These are phyloP conservation scores for Beauveria rudraprayagi DNA, from an alignment of 2,329 filamentous ascomycete genomes.

Conservation along the genomic window DNA sequence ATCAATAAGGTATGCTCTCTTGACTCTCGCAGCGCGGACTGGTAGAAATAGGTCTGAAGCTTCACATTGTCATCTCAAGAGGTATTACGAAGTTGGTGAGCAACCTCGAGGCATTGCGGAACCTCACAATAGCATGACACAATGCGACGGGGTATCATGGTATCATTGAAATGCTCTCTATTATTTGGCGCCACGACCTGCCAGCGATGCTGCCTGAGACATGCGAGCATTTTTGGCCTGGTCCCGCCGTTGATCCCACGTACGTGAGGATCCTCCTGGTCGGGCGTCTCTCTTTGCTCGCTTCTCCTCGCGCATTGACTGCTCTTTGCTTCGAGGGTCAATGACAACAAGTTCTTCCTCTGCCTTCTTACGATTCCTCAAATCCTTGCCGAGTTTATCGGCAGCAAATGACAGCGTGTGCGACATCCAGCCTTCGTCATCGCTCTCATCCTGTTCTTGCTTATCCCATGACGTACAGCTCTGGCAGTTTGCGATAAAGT, in stretches of 20 bases:
- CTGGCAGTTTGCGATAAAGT: conserved; percentile 93
- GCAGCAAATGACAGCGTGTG: conserved; percentile 81
- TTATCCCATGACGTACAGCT: conserved; percentile 83
- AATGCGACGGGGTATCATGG: background rate
- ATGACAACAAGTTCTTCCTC: conserved; percentile 90
- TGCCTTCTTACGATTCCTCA: conserved; percentile 83
- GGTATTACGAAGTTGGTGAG: background rate
- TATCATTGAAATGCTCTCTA: background rate
- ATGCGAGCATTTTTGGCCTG: conserved; percentile 49
- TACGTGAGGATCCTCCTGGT: conserved; percentile 44
- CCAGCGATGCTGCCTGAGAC: conserved; percentile 43
- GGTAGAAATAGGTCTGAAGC: background rate
- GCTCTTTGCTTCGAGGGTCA: conserved; percentile 78
- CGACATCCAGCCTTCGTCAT: conserved; percentile 72
- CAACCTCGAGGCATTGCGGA: background rate
- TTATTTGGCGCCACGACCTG: conserved; percentile 49
- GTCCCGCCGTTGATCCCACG: conserved; percentile 43
- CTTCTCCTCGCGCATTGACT: conserved; percentile 59
- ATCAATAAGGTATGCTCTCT: no score
- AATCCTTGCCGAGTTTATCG: conserved; percentile 83
- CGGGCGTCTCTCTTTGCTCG: conserved; percentile 49
- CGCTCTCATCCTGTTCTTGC: conserved; percentile 48
- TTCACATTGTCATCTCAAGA: background rate
- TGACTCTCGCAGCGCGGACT: background rate
- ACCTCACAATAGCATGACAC: background rate